Evolutionary conservation across 495 filamentous ascomycete species (phyloP), one percentile per base, ranked within the genome.

Genomic region (Xylaria palmicola): DNA sequence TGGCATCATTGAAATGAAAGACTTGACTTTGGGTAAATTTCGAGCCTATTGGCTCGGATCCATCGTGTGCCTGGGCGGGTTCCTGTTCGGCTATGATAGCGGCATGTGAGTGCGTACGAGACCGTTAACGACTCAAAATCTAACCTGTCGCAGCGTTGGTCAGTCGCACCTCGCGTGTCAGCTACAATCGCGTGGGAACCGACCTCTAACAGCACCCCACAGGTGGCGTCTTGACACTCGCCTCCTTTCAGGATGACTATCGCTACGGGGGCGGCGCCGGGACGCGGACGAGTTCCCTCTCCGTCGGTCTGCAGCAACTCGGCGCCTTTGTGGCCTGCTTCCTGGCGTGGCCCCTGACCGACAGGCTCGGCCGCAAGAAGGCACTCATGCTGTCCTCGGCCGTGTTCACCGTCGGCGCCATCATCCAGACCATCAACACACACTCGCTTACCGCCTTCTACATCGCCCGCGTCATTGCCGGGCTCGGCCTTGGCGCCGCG

Each of bases 21-120:
- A 27, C 29, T 48, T 58, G 22, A 68, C 44, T 24, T 70, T 65
- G 58, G 77, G 60, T 64, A 75, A 64, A 65, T 68, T 79, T 39
- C 75, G 82, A 48, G 80, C 80, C 12, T 86, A 83, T 66, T 85
- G 77, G 76, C 74, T 86, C 7, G 80, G 80, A 13, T 68, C 71
- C 4, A 76, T 84, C 3, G 74, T 78, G 0, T 77, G 72, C 53
- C 69, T 77, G 45, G 73, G 73, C 9, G 74, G 74, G 0, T 78
- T 78, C 62, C 62, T 78, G 2, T 77, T 74, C 44, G 73, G 73
- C 50, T 75, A 75, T 56, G 73, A 75, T 30, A 71, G 65, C 53
- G 70, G 73, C 58, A 72, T 75, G 68, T 83, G 43, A 68, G 68
- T 64, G n/a, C 44, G 24, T 13, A 2, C 1, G 1, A 29, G 41